Base-by-base conservation (phyloP, 768 basidiomycete species). In the Boletales sp. region DNA sequence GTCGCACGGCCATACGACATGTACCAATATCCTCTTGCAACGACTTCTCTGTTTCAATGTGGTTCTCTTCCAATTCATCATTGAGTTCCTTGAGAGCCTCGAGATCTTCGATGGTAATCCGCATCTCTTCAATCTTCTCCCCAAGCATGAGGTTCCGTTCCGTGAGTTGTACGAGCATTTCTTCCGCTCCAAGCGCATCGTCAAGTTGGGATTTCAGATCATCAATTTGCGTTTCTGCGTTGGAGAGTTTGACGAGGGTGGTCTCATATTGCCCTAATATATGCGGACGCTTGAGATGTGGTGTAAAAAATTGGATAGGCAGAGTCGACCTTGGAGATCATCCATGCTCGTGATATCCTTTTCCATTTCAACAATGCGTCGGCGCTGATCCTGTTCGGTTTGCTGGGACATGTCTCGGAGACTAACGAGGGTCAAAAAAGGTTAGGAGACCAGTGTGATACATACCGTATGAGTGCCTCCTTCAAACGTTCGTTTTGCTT, bases 81-180 rank as follows among this genome's bases (percentile, higher is more conserved):
- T 87, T 92, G 42, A 99, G 85, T 61, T 98, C 96, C 64, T 94
- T 90, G 37, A 99, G 80, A 11, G 94, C 83, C 64, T 99, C 96
- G 4, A 97, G 82, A 60, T 99, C 96, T 66, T 98, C 95, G 48
- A 98, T 92, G 0, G 90, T 90, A 48, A 91, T 86, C 12, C 92
- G 82, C 89, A 97, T 94, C 69, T 97, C 94, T 65, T 98, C 96
- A 56, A 97, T 93, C 83, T 94, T 94, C 90, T 97, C 95, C 53
- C 90, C 87, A 41, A 97, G 80, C 70, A 87, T 80, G 17, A 97
- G 77, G 63, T 96, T 98, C 5, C 94, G 83, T 60, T 96, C 95
- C 0, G 95, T 99, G 40, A 99, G 77, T 60, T 91, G 87, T 18
- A 96, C 92, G 13, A 98, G 81, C 80, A 99, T 88, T 53, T 99